phyloP scores from a whole-genome alignment of 164 flowering plant species.

The Chimonanthus salicifolius region DNA sequence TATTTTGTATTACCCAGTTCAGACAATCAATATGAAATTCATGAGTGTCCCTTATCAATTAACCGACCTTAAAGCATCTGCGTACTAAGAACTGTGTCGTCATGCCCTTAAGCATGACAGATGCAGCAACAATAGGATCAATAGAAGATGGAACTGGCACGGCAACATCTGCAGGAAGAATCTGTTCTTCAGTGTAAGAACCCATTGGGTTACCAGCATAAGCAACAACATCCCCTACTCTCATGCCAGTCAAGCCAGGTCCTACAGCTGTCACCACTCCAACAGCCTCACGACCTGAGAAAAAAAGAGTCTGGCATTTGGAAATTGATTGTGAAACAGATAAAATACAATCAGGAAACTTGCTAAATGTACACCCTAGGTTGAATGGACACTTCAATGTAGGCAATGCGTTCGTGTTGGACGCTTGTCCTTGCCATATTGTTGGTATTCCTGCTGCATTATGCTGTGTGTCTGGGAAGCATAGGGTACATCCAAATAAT shows the following conservation, averaged over 20 bases:
- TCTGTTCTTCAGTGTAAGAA: constrained; percentile 75
- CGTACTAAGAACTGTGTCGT: constrained; percentile 64
- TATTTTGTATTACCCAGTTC: neutral
- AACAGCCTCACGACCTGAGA: constrained; percentile 71
- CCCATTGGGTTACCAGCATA: constrained; percentile 77
- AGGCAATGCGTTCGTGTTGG: too few relatives aligned
- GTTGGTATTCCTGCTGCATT: too few relatives aligned
- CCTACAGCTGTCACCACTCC: constrained; percentile 83
- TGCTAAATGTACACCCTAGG: too few relatives aligned
- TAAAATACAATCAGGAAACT: neutral
- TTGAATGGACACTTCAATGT: too few relatives aligned
- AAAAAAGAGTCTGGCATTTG: too few relatives aligned
- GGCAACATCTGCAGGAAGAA: constrained; percentile 69
- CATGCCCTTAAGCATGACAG: constrained; percentile 78
- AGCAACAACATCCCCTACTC: constrained; percentile 77
- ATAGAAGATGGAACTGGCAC: constrained; percentile 73
- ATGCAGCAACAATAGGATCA: constrained; percentile 60
- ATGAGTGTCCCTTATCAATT: neutral
- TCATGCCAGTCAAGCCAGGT: constrained; percentile 70
- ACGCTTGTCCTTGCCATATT: too few relatives aligned
- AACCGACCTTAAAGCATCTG: constrained; percentile 67
- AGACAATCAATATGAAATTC: neutral
- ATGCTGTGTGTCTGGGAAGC: neutral
- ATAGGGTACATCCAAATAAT: neutral
- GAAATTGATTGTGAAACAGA: neutral